These are phyloP conservation scores for Crithidia mellificae DNA, from an alignment of 208 protist species.

Conservation along the genomic window DNA sequence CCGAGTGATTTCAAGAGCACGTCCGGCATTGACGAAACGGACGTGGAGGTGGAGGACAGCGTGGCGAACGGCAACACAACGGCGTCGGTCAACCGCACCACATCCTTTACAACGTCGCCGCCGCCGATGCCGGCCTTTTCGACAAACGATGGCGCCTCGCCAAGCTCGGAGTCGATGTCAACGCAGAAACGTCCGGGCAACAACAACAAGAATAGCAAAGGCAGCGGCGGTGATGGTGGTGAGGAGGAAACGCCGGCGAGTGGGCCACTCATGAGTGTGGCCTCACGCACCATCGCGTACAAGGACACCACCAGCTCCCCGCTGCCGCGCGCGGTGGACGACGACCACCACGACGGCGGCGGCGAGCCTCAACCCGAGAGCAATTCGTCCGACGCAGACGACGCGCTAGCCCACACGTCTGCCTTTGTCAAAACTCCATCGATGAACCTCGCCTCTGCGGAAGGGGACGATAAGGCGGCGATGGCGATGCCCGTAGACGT, in stretches of 20 bases:
- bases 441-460: background rate
- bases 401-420: background rate
- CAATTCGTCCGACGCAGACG: background rate
- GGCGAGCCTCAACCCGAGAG: background rate
- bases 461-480: background rate
- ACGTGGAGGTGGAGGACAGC: conserved; percentile 4
- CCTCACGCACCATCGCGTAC: conserved; percentile 4
- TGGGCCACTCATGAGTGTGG: background rate
- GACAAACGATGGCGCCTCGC: background rate
- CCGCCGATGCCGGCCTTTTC: background rate
- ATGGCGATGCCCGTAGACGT: background rate
- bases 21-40: background rate
- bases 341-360: background rate
- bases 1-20: background rate
- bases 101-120: background rate
- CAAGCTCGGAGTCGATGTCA: background rate
- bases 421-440: background rate
- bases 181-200: conserved; percentile 5
- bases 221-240: background rate
- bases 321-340: background rate
- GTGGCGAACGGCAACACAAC: background rate
- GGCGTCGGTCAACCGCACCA: background rate
- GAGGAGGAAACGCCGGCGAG: background rate
- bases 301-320: background rate
- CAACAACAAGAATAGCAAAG: no score